These are phyloP conservation scores for Fragaria nilgerrensis DNA, from an alignment of 306 rosid species.

Conservation along the genomic window DNA sequence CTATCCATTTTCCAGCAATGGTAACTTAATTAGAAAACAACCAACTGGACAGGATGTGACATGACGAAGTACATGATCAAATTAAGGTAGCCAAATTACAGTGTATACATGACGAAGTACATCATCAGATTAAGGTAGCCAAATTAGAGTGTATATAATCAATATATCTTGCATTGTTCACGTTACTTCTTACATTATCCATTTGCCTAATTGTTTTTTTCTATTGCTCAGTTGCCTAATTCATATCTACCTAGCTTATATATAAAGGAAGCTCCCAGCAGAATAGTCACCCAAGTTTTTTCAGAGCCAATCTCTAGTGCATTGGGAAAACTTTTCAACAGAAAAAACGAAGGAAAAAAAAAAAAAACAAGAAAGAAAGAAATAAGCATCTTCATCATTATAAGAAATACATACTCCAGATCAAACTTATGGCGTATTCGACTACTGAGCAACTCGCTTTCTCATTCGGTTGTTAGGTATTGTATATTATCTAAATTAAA, in stretches of 20 bases:
- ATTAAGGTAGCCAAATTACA: background rate
- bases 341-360: too few species aligned
- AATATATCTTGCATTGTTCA: background rate
- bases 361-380: background rate
- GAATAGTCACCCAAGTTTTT: background rate
- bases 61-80: background rate
- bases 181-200: background rate
- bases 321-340: background rate
- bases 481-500: background rate
- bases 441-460: constrained; percentile 42
- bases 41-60: background rate
- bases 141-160: background rate
- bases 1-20: background rate
- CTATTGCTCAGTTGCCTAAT: constrained; percentile 4
- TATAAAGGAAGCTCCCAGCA: background rate
- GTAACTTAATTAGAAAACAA: background rate
- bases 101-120: too few species aligned
- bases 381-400: background rate
- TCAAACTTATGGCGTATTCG: constrained; percentile 10
- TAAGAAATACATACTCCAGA: background rate
- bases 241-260: background rate
- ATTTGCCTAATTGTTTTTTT: background rate
- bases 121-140: background rate
- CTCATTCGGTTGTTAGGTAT: constrained; percentile 64
- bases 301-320: background rate